phyloP scores from a whole-genome alignment of 2,329 filamentous ascomycete species.

The Cylindrodendrum hubeiense region DNA sequence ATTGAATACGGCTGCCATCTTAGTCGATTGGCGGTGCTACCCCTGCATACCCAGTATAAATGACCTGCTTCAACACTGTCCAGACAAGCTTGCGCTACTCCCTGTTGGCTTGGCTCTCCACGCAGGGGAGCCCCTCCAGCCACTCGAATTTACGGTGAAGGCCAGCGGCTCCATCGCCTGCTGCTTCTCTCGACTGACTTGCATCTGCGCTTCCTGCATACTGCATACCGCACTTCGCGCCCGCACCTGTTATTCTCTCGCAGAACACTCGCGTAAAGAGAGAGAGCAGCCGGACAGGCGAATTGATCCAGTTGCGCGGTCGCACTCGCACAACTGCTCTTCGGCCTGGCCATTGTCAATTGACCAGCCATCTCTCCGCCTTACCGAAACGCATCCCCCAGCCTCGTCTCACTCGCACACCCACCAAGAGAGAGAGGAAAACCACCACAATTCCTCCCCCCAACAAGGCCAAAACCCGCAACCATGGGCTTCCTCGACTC shows the following conservation, averaged over 20 bases:
- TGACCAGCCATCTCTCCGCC: background rate
- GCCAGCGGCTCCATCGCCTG: slow-evolving; percentile 12
- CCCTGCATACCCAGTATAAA: no score
- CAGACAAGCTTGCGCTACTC: background rate
- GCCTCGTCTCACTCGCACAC: background rate
- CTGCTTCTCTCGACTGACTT: slow-evolving; percentile 13
- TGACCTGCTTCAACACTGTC: no score
- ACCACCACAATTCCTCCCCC: background rate
- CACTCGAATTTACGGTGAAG: slow-evolving; percentile 49
- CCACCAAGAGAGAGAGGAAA: background rate
- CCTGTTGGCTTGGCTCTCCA: background rate
- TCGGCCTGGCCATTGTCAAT: background rate
- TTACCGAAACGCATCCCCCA: slow-evolving; percentile 8
- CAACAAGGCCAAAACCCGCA: slow-evolving; percentile 1
- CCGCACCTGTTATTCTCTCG: slow-evolving; percentile 1
- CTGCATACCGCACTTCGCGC: slow-evolving; percentile 15
- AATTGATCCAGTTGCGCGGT: background rate
- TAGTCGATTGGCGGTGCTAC: no score
- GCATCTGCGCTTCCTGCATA: slow-evolving; percentile 22
- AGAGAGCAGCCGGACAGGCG: background rate
- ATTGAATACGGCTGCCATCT: no score
- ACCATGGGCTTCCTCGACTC: slow-evolving; percentile 52
- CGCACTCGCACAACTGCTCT: background rate
- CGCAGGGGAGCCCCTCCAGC: slow-evolving; percentile 36
- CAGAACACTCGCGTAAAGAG: background rate